Evolutionary conservation across 176 grass and related monocot genomes (phyloP).

Genomic region (Phyllostachys edulis): DNA sequence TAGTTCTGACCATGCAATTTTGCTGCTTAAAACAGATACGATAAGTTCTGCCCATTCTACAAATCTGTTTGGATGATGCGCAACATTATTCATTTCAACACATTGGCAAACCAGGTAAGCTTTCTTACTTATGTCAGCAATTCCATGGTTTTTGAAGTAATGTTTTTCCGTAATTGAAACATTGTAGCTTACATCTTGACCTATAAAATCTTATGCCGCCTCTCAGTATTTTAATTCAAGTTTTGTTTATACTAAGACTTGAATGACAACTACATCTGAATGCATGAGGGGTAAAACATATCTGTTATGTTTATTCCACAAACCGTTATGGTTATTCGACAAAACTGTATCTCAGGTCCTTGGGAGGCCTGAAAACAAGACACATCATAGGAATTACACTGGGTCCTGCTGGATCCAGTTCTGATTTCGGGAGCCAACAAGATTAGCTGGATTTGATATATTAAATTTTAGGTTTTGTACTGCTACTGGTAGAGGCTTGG

Average conservation of each 20-base stretch:
- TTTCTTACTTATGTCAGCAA: neutral
- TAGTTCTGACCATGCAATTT: neutral
- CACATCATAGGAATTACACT: neutral
- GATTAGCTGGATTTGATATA: neutral
- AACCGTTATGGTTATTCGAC: neutral
- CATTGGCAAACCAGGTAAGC: conserved; percentile 72
- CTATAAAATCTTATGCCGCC: neutral
- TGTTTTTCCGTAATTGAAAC: neutral
- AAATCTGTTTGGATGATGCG: conserved; percentile 99
- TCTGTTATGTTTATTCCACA: neutral
- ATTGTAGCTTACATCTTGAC: neutral
- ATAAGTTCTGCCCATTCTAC: conserved; percentile 93
- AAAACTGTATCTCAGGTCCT: neutral
- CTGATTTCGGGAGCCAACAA: neutral
- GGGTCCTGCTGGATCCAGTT: neutral
- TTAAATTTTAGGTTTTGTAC: neutral
- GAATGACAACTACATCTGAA: neutral
- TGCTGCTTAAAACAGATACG: conserved; percentile 53
- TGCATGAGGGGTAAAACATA: neutral
- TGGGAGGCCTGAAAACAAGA: neutral
- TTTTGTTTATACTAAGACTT: neutral
- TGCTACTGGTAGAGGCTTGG: neutral
- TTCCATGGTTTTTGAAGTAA: neutral
- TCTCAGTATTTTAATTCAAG: neutral
- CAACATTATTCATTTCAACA: conserved; percentile 91